Evolutionary conservation across 192 early-diverging fungal genomes (phyloP).

Genomic region (Coemansia sp.): DNA sequence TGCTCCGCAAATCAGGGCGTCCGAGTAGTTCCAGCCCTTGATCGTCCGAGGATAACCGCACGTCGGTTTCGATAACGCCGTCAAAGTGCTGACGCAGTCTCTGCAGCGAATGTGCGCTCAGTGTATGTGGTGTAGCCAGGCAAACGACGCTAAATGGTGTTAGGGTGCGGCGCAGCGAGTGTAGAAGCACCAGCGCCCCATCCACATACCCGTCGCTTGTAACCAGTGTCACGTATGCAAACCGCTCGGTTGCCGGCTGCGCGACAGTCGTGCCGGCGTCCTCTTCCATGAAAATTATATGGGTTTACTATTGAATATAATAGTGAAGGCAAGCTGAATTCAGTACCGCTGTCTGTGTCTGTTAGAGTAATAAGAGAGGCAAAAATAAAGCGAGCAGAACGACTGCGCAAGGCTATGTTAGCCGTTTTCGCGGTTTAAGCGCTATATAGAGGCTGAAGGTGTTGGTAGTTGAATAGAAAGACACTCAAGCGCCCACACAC

Average conservation of each 20-base stretch:
- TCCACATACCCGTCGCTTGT: conserved; percentile 82
- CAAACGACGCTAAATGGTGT: conserved; percentile 65
- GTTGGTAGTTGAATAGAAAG: too few relatives aligned
- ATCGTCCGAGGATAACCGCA: conserved; percentile 60
- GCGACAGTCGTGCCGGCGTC: neutral
- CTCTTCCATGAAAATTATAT: neutral
- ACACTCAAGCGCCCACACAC: too few relatives aligned
- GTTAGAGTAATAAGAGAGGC: too few relatives aligned
- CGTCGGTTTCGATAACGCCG: conserved; percentile 66
- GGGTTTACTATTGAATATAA: neutral
- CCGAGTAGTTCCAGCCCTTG: conserved; percentile 63
- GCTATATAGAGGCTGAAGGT: too few relatives aligned
- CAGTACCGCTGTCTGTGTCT: neutral
- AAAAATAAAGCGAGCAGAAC: too few relatives aligned
- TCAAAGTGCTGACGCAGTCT: conserved; percentile 65
- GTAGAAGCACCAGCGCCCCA: conserved; percentile 76
- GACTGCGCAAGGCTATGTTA: too few relatives aligned
- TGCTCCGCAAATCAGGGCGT: conserved; percentile 86
- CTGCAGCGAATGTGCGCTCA: conserved; percentile 47
- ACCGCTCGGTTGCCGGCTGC: conserved; percentile 16
- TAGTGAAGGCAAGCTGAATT: neutral
- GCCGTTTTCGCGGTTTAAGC: too few relatives aligned
- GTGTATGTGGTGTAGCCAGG: conserved; percentile 65
- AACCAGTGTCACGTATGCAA: conserved; percentile 83
- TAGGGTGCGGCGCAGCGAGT: conserved; percentile 66